Evolutionary conservation across 208 protist genomes (phyloP).

Genomic region (Borovskyia barvae): DNA sequence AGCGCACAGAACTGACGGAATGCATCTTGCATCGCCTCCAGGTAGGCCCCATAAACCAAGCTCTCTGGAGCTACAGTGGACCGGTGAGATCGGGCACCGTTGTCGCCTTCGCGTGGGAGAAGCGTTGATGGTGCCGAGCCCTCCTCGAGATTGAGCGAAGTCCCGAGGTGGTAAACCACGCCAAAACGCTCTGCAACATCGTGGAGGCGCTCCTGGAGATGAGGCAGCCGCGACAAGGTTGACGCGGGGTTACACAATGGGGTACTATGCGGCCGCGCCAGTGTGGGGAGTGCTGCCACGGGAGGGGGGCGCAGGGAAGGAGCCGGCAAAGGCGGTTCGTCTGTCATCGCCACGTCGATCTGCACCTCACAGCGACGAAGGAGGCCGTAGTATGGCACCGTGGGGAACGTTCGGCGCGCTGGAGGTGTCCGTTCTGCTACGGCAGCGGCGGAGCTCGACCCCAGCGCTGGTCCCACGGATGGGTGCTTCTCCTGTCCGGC

Average conservation of each 20-base stretch:
- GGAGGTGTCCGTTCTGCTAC: background rate
- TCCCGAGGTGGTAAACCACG: conserved; percentile 39
- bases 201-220: conserved; percentile 23
- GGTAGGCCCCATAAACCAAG: conserved; percentile 22
- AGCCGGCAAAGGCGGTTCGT: too few species aligned
- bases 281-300: background rate
- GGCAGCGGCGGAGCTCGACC: background rate
- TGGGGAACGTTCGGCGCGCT: conserved; percentile 24
- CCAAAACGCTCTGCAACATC: conserved; percentile 15
- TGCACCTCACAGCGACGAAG: conserved; percentile 35
- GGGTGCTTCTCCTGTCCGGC: too few species aligned
- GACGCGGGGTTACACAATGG: conserved; percentile 8
- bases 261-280: background rate
- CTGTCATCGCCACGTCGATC: conserved; percentile 25
- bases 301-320: background rate
- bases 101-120: too few species aligned
- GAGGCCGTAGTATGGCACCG: conserved; percentile 54
- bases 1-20: conserved; percentile 18
- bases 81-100: too few species aligned
- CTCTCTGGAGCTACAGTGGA: too few species aligned
- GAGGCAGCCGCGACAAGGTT: conserved; percentile 2
- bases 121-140: too few species aligned
- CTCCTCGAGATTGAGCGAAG: conserved; percentile 11
- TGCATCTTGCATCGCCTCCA: conserved; percentile 15
- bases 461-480: conserved; percentile 2